A percentile compares a stretch with the other conserved stretches of the same genome.
Conservation (phyloP, 163 green algal species). For the Chlamydomonas reinhardtii region DNA sequence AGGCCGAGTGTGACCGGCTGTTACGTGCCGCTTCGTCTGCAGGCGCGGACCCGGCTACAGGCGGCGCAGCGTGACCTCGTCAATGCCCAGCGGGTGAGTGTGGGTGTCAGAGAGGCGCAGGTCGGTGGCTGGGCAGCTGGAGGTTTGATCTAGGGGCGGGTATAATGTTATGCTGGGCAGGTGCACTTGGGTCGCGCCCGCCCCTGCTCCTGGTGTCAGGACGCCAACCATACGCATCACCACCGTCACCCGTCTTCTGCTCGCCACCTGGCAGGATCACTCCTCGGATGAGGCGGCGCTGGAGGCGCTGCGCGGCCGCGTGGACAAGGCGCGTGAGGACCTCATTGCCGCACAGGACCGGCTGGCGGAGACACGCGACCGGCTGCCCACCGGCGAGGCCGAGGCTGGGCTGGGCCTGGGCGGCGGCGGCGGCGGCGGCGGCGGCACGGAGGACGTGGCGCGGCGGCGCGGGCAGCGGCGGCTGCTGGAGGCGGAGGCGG, state of each 20-base stretch:
- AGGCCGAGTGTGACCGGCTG: too few relatives aligned
- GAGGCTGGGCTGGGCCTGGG: not conserved
- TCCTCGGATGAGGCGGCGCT: not conserved
- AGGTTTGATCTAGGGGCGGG: too few relatives aligned
- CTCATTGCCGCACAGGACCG: conserved; percentile 33
- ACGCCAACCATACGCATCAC: too few relatives aligned
- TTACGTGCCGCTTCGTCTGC: not conserved
- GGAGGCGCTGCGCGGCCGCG: conserved; percentile 1
- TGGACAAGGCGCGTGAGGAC: conserved; percentile 26
- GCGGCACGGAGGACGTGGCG: not conserved
- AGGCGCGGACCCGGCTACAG: conserved; percentile 52
- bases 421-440: not conserved
- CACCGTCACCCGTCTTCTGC: too few relatives aligned
- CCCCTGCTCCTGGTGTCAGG: too few relatives aligned
- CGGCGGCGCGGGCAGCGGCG: too few relatives aligned
- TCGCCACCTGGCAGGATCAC: not conserved
- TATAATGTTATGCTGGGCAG: too few relatives aligned
- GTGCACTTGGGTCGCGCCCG: too few relatives aligned
- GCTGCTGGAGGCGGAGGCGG: not conserved
- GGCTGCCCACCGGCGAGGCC: conserved; percentile 1
- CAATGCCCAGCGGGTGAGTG: conserved; percentile 26
- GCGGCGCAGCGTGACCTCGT: conserved; percentile 52
- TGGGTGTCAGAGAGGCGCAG: not conserved
- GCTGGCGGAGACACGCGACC: not conserved
- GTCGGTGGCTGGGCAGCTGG: too few relatives aligned